A percentile compares a stretch with the other conserved stretches of the same genome.
phyloP scores from a whole-genome alignment of 495 filamentous ascomycete species.

The Thermothielavioides terrestris region DNA sequence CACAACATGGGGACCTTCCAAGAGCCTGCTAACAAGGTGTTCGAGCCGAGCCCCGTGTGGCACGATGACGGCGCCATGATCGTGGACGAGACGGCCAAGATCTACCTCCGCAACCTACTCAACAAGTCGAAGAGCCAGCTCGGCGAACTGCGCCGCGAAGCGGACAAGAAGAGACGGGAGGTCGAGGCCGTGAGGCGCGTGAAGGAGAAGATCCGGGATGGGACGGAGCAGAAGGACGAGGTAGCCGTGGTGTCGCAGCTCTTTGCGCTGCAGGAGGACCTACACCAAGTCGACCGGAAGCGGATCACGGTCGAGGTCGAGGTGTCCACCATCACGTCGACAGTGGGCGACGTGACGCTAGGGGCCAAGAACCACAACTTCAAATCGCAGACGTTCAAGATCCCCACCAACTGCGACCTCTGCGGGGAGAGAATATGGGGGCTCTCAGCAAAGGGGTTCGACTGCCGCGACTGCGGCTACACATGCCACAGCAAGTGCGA shows the following conservation, averaged over 20 bases:
- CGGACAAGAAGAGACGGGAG: constrained; percentile 75
- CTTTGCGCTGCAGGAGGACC: constrained; percentile 69
- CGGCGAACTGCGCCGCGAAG: constrained; percentile 66
- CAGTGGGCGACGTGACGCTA: constrained; percentile 82
- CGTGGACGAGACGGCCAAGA: constrained; percentile 72
- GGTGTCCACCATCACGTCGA: constrained; percentile 74
- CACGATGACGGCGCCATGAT: constrained; percentile 83
- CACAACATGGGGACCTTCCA: constrained; percentile 77
- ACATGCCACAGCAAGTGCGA: constrained; percentile 98
- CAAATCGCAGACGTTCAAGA: constrained; percentile 94
- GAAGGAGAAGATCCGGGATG: constrained; percentile 67
- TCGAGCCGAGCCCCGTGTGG: constrained; percentile 96
- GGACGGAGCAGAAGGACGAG: constrained; percentile 77
- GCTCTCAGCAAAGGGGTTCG: constrained; percentile 87
- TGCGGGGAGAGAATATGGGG: constrained; percentile 97
- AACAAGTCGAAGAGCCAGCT: constrained; percentile 80
- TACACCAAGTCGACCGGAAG: constrained; percentile 81
- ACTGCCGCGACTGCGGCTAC: constrained; percentile 92
- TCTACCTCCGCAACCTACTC: constrained; percentile 85
- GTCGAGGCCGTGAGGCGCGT: constrained; percentile 64
- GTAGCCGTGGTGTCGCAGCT: constrained; percentile 66
- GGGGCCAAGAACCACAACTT: constrained; percentile 93
- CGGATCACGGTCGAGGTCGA: constrained; percentile 85
- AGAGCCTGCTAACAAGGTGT: constrained; percentile 73
- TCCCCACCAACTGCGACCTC: constrained; percentile 95